Conservation (phyloP, 1,284 basidiomycete genomes). For the Xerocomus nothofagi region DNA sequence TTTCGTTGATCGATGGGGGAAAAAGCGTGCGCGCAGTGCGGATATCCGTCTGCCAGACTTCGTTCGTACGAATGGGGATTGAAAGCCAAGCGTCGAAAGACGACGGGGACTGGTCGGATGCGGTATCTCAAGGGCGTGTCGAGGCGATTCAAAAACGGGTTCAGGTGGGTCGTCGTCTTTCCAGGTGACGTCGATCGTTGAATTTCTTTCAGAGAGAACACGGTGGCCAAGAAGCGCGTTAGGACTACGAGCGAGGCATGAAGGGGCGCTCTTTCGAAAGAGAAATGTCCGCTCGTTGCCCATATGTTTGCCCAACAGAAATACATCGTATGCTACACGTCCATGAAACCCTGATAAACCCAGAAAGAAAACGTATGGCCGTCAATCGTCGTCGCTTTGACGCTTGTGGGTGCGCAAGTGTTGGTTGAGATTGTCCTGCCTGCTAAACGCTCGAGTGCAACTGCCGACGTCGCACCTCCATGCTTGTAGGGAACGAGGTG, state of each 20-base stretch:
- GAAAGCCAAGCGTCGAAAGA: slow-evolving; percentile 99
- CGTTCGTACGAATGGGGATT: slow-evolving; percentile 97
- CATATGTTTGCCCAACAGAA: no score
- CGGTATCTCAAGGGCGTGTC: slow-evolving; percentile 89
- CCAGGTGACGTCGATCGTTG: no score
- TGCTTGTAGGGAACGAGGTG: no score
- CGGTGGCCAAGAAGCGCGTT: slow-evolving; percentile 63
- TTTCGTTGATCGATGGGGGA: not conserved
- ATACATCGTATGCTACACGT: no score
- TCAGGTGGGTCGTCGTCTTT: no score
- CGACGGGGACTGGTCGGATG: slow-evolving; percentile 97
- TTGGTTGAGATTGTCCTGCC: slow-evolving; percentile 79
- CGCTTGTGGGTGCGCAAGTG: slow-evolving; percentile 67
- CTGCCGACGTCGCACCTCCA: slow-evolving; percentile 66
- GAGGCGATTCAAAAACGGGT: slow-evolving; percentile 97
- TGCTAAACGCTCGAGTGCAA: slow-evolving; percentile 76
- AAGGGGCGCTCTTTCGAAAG: no score
- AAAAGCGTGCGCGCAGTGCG: slow-evolving; percentile 81
- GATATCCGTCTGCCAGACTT: slow-evolving; percentile 94
- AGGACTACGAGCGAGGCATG: slow-evolving; percentile 48
- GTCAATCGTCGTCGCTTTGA: slow-evolving; percentile 24
- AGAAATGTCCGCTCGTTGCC: no score
- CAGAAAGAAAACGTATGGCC: no score
- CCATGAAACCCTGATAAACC: no score
- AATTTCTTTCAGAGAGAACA: slow-evolving; percentile 76